phyloP scores from a whole-genome alignment of 129 eudicot species.

The Deinandra increscens region DNA sequence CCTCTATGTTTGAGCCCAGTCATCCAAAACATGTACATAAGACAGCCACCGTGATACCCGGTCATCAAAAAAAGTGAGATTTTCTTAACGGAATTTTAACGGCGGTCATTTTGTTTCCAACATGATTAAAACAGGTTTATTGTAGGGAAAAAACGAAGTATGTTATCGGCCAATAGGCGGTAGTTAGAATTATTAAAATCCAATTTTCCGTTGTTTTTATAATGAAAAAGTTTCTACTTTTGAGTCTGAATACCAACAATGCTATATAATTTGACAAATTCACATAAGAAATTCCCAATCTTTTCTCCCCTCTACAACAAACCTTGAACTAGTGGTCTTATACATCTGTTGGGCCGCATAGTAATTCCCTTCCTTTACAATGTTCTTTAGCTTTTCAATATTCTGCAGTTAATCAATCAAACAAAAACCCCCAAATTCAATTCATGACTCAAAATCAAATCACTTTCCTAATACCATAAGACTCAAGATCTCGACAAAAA shows the following conservation, averaged over 20 bases:
- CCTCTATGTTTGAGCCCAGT: too few relatives aligned
- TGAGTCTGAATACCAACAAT: slow-evolving; percentile 3
- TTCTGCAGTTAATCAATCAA: slow-evolving; percentile 44
- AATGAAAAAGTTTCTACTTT: too few relatives aligned
- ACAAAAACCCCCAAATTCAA: slow-evolving; percentile 16
- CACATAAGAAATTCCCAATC: not conserved
- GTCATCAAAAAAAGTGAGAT: too few relatives aligned
- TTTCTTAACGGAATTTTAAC: too few relatives aligned
- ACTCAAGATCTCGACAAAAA: not conserved
- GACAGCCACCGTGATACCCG: too few relatives aligned
- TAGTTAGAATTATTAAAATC: too few relatives aligned
- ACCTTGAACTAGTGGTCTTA: slow-evolving; percentile 81
- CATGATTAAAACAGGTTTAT: too few relatives aligned
- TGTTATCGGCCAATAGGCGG: too few relatives aligned
- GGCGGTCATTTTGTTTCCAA: too few relatives aligned
- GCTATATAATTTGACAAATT: not conserved
- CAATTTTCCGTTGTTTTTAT: too few relatives aligned
- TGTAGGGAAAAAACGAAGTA: too few relatives aligned
- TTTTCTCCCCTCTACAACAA: not conserved
- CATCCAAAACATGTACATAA: too few relatives aligned
- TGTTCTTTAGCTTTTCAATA: slow-evolving; percentile 64
- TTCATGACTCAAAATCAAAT: not conserved
- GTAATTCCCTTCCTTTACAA: slow-evolving; percentile 65
- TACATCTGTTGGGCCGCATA: slow-evolving; percentile 99
- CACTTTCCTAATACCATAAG: not conserved